These are phyloP conservation scores for Eucalyptus pauciflora DNA, from an alignment of 345 rosid species.

Conservation along the genomic window DNA sequence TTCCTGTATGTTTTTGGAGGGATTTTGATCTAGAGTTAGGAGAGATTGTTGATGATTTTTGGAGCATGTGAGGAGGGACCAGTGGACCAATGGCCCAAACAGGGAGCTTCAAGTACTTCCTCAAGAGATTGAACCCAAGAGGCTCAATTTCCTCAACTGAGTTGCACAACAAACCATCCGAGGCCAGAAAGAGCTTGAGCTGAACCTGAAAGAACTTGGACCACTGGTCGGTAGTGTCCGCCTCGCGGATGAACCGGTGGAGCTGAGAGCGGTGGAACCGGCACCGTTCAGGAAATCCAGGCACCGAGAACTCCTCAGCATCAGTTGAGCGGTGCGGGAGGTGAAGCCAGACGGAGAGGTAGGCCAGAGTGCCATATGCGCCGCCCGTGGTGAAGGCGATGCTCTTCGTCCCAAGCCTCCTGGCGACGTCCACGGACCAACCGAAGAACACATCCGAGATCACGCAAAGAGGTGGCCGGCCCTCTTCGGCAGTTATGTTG, in stretches of 20 bases:
- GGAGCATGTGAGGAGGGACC: background rate
- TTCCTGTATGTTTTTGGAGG: background rate
- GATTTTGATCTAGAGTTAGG: background rate
- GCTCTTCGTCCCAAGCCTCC: background rate
- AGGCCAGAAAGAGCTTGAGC: background rate
- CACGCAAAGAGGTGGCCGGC: constrained; percentile 3
- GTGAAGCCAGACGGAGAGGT: constrained; percentile 21
- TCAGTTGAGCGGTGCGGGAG: constrained; percentile 20
- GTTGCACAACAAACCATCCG: background rate
- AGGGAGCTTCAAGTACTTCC: constrained; percentile 11
- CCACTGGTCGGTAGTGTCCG: background rate
- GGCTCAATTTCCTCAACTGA: constrained; percentile 15
- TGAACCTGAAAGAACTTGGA: constrained; percentile 14
- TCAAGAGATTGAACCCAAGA: constrained; percentile 6
- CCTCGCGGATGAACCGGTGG: background rate
- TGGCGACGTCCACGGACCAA: background rate
- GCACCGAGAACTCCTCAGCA: constrained; percentile 16
- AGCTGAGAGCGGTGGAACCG: background rate
- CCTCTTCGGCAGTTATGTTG: background rate
- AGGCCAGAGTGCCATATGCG: background rate
- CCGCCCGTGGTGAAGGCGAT: background rate
- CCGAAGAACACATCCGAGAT: background rate
- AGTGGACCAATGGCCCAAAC: constrained; percentile 12
- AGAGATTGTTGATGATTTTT: background rate
- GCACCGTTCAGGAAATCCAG: background rate